Conservation (phyloP, 768 basidiomycete species). For the Podaxis sp. region DNA sequence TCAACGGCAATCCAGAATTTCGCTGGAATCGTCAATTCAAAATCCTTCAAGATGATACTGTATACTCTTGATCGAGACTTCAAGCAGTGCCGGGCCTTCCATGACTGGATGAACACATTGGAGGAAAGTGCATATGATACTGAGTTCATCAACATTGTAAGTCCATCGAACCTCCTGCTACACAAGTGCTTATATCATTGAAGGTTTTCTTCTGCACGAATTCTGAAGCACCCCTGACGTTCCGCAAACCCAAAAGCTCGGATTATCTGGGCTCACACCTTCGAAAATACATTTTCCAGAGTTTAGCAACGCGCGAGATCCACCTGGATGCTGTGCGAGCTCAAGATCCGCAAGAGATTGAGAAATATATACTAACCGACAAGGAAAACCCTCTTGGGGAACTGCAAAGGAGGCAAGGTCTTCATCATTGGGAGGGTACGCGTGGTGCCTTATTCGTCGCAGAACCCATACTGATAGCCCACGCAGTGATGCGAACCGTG, state of each 20-base stretch:
- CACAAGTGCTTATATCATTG: background rate
- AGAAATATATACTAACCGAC: constrained; percentile 58
- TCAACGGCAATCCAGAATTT: constrained; percentile 58
- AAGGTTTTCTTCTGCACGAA: constrained; percentile 84
- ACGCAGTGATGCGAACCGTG: constrained; percentile 60
- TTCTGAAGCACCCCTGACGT: constrained; percentile 46
- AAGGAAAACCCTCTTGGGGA: constrained; percentile 53
- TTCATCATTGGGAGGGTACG: constrained; percentile 76
- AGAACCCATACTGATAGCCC: background rate
- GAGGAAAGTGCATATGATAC: constrained; percentile 41
- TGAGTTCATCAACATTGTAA: constrained; percentile 73
- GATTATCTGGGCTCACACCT: constrained; percentile 71
- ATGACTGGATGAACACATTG: constrained; percentile 52
- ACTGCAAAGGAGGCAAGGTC: constrained; percentile 61
- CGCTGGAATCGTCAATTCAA: constrained; percentile 64
- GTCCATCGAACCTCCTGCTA: constrained; percentile 16
- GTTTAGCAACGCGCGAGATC: constrained; percentile 51
- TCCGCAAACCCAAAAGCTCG: constrained; percentile 46
- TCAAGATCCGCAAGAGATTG: constrained; percentile 31
- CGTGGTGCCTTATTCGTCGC: constrained; percentile 12
- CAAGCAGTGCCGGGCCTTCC: constrained; percentile 76
- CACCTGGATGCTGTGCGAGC: constrained; percentile 36
- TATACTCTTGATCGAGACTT: constrained; percentile 71
- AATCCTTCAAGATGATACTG: constrained; percentile 61
- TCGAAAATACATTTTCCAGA: constrained; percentile 54